Evolutionary conservation across 371 early-diverging fungal genomes (phyloP).

Genomic region (Mortierella sp.): DNA sequence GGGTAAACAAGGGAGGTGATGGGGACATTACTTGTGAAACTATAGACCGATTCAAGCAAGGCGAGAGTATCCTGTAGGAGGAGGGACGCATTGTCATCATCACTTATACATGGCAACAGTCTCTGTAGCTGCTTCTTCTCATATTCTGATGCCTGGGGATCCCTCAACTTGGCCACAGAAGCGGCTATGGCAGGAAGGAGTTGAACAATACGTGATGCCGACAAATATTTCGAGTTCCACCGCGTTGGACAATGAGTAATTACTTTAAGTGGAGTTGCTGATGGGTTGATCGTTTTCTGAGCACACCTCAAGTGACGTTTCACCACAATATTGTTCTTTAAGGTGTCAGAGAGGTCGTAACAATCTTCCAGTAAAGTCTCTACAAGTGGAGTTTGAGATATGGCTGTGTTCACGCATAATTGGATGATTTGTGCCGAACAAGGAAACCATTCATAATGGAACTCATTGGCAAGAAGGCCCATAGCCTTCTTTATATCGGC

Average conservation of each 20-base stretch:
- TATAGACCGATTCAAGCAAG: not conserved
- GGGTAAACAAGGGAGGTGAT: not conserved
- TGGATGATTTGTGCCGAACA: not conserved
- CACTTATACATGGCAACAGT: not conserved
- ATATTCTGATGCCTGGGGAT: not conserved
- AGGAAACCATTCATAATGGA: not conserved
- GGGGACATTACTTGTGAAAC: constrained; percentile 7
- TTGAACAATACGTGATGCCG: not conserved
- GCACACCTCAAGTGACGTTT: not conserved
- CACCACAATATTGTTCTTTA: not conserved
- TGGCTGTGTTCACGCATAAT: constrained; percentile 6
- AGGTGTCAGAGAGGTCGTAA: not conserved
- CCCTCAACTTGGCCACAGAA: not conserved
- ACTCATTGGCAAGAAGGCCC: not conserved
- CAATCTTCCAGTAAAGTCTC: not conserved
- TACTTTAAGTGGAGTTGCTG: not conserved
- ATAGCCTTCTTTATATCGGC: constrained; percentile 2
- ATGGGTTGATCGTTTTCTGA: not conserved
- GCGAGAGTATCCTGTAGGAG: not conserved
- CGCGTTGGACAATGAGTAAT: constrained; percentile 3
- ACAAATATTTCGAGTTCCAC: constrained; percentile 5
- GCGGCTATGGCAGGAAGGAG: constrained; percentile 1
- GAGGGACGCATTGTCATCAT: not conserved
- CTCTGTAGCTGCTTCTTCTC: not conserved
- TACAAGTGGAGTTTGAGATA: not conserved